Base-by-base conservation (phyloP, 306 rosid species). In the Inga leiocalycina region DNA sequence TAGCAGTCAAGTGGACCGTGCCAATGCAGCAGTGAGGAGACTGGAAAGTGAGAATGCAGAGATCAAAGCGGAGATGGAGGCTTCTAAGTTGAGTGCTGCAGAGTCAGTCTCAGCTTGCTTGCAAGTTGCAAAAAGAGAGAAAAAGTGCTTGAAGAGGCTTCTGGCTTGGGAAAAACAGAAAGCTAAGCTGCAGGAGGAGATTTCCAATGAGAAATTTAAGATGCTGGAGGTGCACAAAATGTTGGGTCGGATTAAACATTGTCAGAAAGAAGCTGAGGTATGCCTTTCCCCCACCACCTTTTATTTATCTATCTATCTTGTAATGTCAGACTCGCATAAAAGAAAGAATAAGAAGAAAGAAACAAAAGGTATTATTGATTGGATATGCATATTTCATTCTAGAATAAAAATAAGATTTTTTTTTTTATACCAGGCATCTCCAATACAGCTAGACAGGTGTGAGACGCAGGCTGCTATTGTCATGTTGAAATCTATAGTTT, bases 31-130 rank as follows among this genome's bases (percentile, higher is more conserved):
- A 22, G 93, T 94, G 54, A 90, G 86, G 71, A 85, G 85, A 39
- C 91, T 94, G 41, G 95, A 92, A 89, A 81, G 66, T n/a, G 95
- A 92, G 86, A 91, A 94, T 87, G 97, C 98, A 45, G 97, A 92
- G 88, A 88, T 94, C 83, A 91, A 88, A 80, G 98, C 97, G 70
- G 98, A 94, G 89, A 85, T 91, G 91, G 97, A 94, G 89, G 97
- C 97, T 77, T 86, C 89, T 75, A 94, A 94, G 78, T 71, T 92
- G 83, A 92, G 94, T 91, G 94, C 98, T 30, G 86, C 95, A 61
- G 98, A 94, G 84, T 92, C 97, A 0, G 89, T 87, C 34, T 79
- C 75, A 4, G 54, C 91, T 81, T 89, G 91, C 83, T 87, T 87
- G 87, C 91, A 94, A 84, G 91, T 92, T 75, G 92, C 85, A 41